Conservation (phyloP, 208 protist genomes). For the Leishmania arabica region DNA sequence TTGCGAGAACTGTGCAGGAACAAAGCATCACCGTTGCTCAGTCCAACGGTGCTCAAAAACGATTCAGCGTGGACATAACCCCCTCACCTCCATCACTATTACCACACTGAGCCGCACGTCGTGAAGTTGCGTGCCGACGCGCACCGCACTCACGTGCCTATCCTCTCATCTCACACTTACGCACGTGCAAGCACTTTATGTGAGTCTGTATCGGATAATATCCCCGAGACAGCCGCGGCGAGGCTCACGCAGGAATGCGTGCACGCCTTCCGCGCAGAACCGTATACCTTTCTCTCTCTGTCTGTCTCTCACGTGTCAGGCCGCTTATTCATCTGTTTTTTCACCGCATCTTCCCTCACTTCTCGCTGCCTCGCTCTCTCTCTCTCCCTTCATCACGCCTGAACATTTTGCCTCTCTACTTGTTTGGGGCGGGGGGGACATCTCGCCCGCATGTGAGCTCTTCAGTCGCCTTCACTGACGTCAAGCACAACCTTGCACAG, state of each 20-base stretch:
- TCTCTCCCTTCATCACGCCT: background rate
- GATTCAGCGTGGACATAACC: background rate
- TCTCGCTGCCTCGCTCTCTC: background rate
- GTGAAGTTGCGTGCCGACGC: background rate
- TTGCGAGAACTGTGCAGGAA: background rate
- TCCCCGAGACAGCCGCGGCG: background rate
- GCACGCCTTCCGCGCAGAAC: background rate
- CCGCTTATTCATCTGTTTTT: background rate
- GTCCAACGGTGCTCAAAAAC: background rate
- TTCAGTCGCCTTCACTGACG: background rate
- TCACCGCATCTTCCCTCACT: background rate
- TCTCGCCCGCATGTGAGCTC: background rate
- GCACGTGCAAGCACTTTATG: background rate
- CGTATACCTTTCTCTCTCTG: background rate
- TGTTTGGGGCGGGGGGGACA: background rate
- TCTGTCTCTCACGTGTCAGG: no score
- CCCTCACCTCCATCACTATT: background rate
- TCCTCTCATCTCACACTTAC: background rate
- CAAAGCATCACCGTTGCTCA: background rate
- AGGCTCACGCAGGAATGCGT: background rate
- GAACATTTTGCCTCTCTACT: background rate
- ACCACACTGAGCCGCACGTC: background rate
- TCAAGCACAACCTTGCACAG: background rate
- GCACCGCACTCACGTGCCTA: background rate
- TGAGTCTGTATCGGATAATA: background rate